These are phyloP conservation scores for Artemisia tridentata DNA, from an alignment of 129 eudicot genomes.

Conservation along the genomic window DNA sequence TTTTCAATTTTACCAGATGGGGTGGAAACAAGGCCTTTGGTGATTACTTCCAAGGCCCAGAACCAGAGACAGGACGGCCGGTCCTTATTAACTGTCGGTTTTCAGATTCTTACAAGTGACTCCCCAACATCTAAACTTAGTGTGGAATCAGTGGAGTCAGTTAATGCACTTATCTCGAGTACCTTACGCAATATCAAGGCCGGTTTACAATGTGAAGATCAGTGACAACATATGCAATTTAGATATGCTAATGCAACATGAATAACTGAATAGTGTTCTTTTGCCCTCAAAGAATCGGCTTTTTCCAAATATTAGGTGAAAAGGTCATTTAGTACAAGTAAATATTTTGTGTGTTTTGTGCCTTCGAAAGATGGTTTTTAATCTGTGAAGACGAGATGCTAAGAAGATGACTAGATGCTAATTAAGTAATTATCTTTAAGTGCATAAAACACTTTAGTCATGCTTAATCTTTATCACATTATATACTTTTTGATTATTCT, in stretches of 20 bases:
- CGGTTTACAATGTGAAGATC: slow-evolving; percentile 77
- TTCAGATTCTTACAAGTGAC: slow-evolving; percentile 71
- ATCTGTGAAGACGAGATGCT: slow-evolving; percentile 21
- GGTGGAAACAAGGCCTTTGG: slow-evolving; percentile 70
- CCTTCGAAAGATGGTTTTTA: slow-evolving; percentile 11
- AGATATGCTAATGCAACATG: slow-evolving; percentile 15
- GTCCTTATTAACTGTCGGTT: slow-evolving; percentile 72
- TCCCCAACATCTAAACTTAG: slow-evolving; percentile 58
- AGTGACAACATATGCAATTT: slow-evolving; percentile 28
- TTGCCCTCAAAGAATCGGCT: slow-evolving; percentile 7
- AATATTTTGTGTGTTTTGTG: slow-evolving; percentile 26
- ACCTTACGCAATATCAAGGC: slow-evolving; percentile 73
- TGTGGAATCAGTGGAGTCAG: slow-evolving; percentile 75
- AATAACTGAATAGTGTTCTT: neutral
- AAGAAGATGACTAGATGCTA: slow-evolving; percentile 21
- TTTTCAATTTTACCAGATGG: slow-evolving; percentile 95
- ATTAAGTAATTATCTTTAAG: slow-evolving; percentile 14
- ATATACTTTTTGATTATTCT: slow-evolving; percentile 5
- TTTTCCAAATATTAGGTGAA: slow-evolving; percentile 44
- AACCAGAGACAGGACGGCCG: slow-evolving; percentile 66
- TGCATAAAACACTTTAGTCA: slow-evolving; percentile 18
- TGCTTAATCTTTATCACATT: slow-evolving; percentile 4
- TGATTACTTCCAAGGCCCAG: slow-evolving; percentile 58
- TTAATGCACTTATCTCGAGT: slow-evolving; percentile 65
- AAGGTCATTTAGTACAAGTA: slow-evolving; percentile 34